A percentile compares a stretch with the other conserved stretches of the same genome.
Conservation (phyloP, 73 alveolate species). For the Paramecium octaurelia region DNA sequence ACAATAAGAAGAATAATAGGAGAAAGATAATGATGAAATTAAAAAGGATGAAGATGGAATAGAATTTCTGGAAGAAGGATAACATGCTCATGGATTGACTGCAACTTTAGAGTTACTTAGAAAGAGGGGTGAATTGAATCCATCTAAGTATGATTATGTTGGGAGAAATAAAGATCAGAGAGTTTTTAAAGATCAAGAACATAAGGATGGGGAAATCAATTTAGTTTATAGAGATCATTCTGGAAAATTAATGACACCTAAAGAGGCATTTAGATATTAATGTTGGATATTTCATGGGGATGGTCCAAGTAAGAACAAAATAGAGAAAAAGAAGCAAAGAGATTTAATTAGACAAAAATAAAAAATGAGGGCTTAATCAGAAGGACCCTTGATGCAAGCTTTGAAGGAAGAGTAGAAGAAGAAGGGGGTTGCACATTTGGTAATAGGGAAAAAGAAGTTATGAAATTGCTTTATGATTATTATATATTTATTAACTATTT, state of each 20-base stretch:
- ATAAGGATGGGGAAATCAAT: conserved; percentile 15
- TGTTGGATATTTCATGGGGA: conserved; percentile 63
- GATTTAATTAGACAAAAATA: neutral
- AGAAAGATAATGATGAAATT: neutral
- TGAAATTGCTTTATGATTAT: neutral
- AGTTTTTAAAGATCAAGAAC: neutral
- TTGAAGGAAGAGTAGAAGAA: neutral
- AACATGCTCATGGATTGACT: conserved; percentile 39
- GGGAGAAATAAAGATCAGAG: conserved; percentile 53
- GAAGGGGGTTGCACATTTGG: neutral
- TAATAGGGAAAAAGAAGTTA: neutral
- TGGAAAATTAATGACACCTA: conserved; percentile 61
- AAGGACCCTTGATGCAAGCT: conserved; percentile 45
- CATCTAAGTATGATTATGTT: conserved; percentile 5
- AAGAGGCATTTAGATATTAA: conserved; percentile 56
- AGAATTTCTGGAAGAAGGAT: neutral
- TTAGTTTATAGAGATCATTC: conserved; percentile 57
- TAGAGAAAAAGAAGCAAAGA: conserved; percentile 49
- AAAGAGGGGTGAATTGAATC: conserved; percentile 56
- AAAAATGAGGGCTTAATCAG: conserved; percentile 19
- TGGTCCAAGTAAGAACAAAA: conserved; percentile 56
- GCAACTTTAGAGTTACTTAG: conserved; percentile 11
- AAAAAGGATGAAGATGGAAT: neutral
- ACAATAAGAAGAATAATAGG: neutral
- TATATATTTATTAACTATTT: neutral